phyloP scores from a whole-genome alignment of 2,329 filamentous ascomycete genomes.

The Didymella sp. region DNA sequence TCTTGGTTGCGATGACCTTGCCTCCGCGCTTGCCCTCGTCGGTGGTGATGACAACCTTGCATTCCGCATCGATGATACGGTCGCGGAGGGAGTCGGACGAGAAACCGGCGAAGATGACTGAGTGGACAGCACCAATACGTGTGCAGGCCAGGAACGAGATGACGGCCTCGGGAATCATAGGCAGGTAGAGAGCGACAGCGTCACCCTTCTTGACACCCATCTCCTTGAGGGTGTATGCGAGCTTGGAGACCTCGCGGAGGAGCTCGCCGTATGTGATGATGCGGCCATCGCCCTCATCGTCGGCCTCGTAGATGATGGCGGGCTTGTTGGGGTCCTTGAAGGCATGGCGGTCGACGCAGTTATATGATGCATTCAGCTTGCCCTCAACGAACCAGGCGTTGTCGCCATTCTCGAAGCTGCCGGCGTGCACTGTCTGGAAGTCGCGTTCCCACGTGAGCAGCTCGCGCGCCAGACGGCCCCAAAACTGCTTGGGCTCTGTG shows the following conservation, averaged over 20 bases:
- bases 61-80: conserved; percentile 88
- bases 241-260: conserved; percentile 85
- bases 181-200: conserved; percentile 94
- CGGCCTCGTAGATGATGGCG: conserved; percentile 98
- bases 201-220: conserved; percentile 98
- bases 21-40: conserved; percentile 98
- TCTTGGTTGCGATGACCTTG: conserved; percentile 97
- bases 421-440: conserved; percentile 86
- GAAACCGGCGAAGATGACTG: conserved; percentile 97
- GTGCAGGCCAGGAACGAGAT: conserved; percentile 89
- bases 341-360: conserved; percentile 97
- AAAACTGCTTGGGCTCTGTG: conserved; percentile 86
- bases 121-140: conserved; percentile 95
- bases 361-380: conserved; percentile 92
- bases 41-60: conserved; percentile 93
- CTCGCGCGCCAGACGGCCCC: conserved; percentile 84
- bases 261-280: conserved; percentile 93
- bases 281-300: conserved; percentile 85
- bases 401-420: conserved; percentile 80
- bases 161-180: conserved; percentile 97
- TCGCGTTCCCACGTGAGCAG: conserved; percentile 89
- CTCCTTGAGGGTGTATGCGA: conserved; percentile 87
- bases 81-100: conserved; percentile 95
- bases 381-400: conserved; percentile 95
- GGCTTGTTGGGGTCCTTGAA: conserved; percentile 90